A percentile compares a stretch with the other conserved stretches of the same genome.
Evolutionary conservation across 176 grass and related monocot genomes (phyloP).

Genomic region (Oropetium thomaeum): DNA sequence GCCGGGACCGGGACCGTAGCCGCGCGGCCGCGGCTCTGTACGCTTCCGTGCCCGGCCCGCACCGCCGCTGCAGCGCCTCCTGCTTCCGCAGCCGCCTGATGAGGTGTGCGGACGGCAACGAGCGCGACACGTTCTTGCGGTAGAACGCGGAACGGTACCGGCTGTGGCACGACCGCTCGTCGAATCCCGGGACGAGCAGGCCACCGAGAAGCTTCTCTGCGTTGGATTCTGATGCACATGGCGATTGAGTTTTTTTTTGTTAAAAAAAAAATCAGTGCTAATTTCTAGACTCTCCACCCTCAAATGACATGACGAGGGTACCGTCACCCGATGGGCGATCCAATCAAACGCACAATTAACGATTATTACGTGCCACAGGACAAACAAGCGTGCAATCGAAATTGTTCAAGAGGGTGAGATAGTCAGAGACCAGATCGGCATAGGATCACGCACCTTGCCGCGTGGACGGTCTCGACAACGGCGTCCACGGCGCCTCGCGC

Average conservation of each 20-base stretch:
- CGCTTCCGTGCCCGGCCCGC: constrained; percentile 47
- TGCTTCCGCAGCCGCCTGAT: constrained; percentile 54
- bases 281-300: not conserved
- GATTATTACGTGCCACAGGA: too few relatives aligned
- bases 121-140: constrained; percentile 34
- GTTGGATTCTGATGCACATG: not conserved
- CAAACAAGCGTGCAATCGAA: not conserved
- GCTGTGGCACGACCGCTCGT: constrained; percentile 43
- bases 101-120: constrained; percentile 50
- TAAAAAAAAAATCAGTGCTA: not conserved
- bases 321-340: too few relatives aligned
- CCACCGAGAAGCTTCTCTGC: constrained; percentile 49
- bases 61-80: constrained; percentile 66
- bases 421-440: not conserved
- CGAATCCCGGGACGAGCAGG: constrained; percentile 49
- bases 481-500: constrained; percentile 10
- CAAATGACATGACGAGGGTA: not conserved
- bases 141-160: constrained; percentile 45
- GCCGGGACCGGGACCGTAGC: constrained; percentile 27
- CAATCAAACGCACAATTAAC: not conserved
- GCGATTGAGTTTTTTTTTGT: too few relatives aligned
- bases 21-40: constrained; percentile 39
- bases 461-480: not conserved
- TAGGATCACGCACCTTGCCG: constrained; percentile 8
- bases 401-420: not conserved